Conservation (phyloP, 306 rosid genomes). For the Begonia peltatifolia region DNA sequence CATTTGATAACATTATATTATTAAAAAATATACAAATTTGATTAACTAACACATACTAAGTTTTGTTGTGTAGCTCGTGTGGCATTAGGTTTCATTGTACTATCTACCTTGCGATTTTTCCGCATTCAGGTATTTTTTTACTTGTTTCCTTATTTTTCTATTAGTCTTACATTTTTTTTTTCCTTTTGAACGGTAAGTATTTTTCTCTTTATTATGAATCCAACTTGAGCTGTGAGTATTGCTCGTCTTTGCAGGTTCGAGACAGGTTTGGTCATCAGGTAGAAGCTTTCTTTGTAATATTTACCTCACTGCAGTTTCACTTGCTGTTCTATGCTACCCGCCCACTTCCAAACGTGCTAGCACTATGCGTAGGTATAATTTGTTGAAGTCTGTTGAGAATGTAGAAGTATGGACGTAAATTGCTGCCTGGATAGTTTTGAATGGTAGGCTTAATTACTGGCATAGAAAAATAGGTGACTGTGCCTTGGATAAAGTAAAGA, state of each 20-base stretch:
- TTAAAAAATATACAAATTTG: background rate
- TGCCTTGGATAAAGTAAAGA: no score
- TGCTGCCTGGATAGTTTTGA: no score
- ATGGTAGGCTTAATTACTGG: no score
- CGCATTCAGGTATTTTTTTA: constrained; percentile 44
- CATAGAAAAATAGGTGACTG: no score
- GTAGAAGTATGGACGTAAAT: no score
- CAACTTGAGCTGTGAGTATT: background rate
- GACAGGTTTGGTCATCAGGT: constrained; percentile 74
- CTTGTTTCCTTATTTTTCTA: background rate
- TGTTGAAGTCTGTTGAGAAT: no score
- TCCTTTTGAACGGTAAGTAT: background rate
- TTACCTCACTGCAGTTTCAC: constrained; percentile 76
- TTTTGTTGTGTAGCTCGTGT: constrained; percentile 52
- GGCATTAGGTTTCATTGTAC: constrained; percentile 54
- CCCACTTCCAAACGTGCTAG: constrained; percentile 78
- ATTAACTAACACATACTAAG: constrained; percentile 13
- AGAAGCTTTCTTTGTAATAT: constrained; percentile 68
- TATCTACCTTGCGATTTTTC: constrained; percentile 50
- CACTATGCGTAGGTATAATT: constrained; percentile 50
- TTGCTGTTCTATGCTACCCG: constrained; percentile 77
- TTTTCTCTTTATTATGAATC: background rate
- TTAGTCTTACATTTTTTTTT: no score
- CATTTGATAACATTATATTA: no score
- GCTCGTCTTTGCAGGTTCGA: constrained; percentile 39